A percentile compares a stretch with the other conserved stretches of the same genome.
These are phyloP conservation scores for Phytophthora pluvialis DNA, from an alignment of 352 stramenopile species.

Conservation along the genomic window DNA sequence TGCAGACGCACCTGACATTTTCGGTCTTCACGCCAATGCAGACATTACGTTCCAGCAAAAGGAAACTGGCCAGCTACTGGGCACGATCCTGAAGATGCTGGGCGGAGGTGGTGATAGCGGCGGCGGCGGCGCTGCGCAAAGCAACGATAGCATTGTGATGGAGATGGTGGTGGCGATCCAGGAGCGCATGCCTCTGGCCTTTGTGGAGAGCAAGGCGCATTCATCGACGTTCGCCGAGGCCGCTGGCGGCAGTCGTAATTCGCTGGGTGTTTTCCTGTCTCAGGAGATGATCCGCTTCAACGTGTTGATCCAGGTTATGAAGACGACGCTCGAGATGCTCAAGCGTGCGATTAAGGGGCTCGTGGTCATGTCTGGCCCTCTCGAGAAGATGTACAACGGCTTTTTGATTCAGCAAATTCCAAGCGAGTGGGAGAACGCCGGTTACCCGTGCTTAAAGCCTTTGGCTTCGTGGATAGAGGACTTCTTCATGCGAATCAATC, in stretches of 20 bases:
- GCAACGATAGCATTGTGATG: constrained; percentile 83
- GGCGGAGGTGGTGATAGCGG: constrained; percentile 59
- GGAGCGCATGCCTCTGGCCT: constrained; percentile 75
- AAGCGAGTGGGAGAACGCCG: constrained; percentile 87
- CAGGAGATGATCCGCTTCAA: constrained; percentile 94
- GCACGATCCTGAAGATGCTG: constrained; percentile 79
- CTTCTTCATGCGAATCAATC: constrained; percentile 88
- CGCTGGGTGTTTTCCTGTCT: constrained; percentile 91
- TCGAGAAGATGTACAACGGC: constrained; percentile 93
- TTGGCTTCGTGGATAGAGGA: constrained; percentile 93
- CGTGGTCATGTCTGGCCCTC: constrained; percentile 89
- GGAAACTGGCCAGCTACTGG: constrained; percentile 80
- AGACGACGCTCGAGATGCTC: constrained; percentile 83
- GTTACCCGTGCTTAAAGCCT: constrained; percentile 93
- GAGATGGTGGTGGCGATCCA: constrained; percentile 87
- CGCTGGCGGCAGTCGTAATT: constrained; percentile 90
- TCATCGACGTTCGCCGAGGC: constrained; percentile 82
- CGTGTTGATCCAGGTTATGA: constrained; percentile 88
- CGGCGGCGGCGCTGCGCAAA: constrained; percentile 49
- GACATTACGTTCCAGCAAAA: constrained; percentile 96
- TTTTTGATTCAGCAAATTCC: constrained; percentile 93
- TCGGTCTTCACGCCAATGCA: constrained; percentile 93
- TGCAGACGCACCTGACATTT: constrained; percentile 91
- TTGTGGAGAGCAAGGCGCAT: constrained; percentile 75
- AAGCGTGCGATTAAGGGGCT: constrained; percentile 91